These are phyloP conservation scores for Galerina sulciceps DNA, from an alignment of 768 basidiomycete species.

Conservation along the genomic window DNA sequence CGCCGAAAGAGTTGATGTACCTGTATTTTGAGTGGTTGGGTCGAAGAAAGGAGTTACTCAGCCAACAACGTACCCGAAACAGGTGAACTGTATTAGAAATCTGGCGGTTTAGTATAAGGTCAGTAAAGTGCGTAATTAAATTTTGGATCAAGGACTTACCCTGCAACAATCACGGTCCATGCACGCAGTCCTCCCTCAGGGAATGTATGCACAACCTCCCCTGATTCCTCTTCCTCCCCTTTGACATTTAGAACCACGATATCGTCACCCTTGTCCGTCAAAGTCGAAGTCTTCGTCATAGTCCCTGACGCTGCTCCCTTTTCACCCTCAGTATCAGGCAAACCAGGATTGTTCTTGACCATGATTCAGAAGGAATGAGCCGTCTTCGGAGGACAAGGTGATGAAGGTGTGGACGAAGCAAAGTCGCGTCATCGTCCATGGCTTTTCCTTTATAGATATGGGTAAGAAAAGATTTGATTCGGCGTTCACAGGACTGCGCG, in stretches of 20 bases:
- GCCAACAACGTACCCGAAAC: constrained; percentile 37
- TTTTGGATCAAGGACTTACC: constrained; percentile 25
- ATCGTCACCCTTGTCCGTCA: neutral
- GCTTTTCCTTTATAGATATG: too few relatives aligned
- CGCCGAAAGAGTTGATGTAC: constrained; percentile 34
- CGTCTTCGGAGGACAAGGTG: too few relatives aligned
- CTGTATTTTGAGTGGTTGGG: constrained; percentile 9
- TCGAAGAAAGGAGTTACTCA: neutral
- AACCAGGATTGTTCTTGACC: too few relatives aligned
- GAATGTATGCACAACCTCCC: constrained; percentile 8
- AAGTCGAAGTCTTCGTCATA: neutral
- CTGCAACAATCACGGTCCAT: constrained; percentile 43
- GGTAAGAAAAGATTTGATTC: too few relatives aligned
- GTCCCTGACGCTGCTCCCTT: neutral
- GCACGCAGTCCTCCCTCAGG: constrained; percentile 46
- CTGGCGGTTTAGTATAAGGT: constrained; percentile 17
- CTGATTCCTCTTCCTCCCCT: neutral
- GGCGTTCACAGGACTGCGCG: too few relatives aligned
- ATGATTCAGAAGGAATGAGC: too few relatives aligned
- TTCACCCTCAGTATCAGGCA: too few relatives aligned
- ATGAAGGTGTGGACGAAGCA: too few relatives aligned
- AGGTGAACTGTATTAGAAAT: constrained; percentile 42
- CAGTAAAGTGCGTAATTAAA: neutral
- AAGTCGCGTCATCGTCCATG: too few relatives aligned
- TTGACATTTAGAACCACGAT: neutral